These are phyloP conservation scores for Oleoguttula mirabilis DNA, from an alignment of 495 filamentous ascomycete genomes.

Conservation along the genomic window DNA sequence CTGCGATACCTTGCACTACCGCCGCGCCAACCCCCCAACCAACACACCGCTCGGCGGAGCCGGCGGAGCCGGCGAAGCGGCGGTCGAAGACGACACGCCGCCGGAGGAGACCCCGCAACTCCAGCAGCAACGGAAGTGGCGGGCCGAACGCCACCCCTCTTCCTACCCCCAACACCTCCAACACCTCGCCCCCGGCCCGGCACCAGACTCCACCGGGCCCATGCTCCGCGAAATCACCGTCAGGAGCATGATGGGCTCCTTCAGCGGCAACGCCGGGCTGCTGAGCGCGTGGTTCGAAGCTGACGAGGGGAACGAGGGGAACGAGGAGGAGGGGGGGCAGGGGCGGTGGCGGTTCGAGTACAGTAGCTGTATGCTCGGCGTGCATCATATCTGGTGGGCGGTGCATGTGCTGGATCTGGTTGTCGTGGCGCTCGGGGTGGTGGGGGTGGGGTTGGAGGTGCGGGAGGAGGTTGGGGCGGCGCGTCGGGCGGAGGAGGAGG, in stretches of 20 bases:
- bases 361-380: conserved; percentile 60
- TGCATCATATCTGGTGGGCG: conserved; percentile 90
- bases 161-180: conserved; percentile 8
- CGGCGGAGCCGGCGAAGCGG: no score
- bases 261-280: conserved; percentile 75
- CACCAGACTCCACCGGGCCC: conserved; percentile 22
- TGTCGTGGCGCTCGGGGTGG: conserved; percentile 12
- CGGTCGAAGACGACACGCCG: background rate
- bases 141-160: background rate
- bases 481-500: background rate
- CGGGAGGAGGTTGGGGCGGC: background rate
- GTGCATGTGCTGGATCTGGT: conserved; percentile 46
- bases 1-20: conserved; percentile 76
- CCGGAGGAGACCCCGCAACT: background rate
- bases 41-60: no score
- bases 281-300: conserved; percentile 81
- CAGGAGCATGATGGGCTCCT: conserved; percentile 97
- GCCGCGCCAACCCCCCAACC: conserved; percentile 38
- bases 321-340: conserved; percentile 40
- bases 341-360: conserved; percentile 74
- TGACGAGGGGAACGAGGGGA: conserved; percentile 33
- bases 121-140: conserved; percentile 18
- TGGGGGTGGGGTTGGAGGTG: background rate
- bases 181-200: background rate
- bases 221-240: conserved; percentile 83